These are phyloP conservation scores for Yamadazyma atmosphaerica DNA, from an alignment of 1,139 yeast genomes.

Conservation along the genomic window DNA sequence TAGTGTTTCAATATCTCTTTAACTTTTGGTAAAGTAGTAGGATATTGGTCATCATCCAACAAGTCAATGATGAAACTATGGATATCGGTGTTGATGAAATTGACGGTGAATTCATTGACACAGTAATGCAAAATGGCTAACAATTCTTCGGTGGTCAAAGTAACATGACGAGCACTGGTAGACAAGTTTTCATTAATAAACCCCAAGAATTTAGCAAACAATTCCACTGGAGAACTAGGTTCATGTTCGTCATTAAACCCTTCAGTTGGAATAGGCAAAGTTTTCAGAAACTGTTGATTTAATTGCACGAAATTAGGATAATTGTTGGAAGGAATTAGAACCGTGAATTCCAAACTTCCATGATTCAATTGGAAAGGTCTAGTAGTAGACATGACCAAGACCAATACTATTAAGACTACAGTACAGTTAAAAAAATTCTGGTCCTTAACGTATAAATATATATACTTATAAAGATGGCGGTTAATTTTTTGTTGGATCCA, in stretches of 20 bases:
- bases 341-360: conserved; percentile 84
- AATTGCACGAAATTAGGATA: conserved; percentile 84
- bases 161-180: conserved; percentile 51
- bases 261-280: conserved; percentile 79
- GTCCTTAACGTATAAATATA: not conserved
- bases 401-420: no score
- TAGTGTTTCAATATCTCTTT: conserved; percentile 75
- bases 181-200: conserved; percentile 29
- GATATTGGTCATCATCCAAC: conserved; percentile 51
- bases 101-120: conserved; percentile 78
- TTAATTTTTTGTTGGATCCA: not conserved
- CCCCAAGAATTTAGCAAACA: conserved; percentile 82
- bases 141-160: conserved; percentile 53
- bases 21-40: conserved; percentile 70
- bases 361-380: conserved; percentile 80
- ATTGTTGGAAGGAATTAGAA: conserved; percentile 80
- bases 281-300: conserved; percentile 78
- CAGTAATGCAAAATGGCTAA: conserved; percentile 70
- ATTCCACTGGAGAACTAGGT: conserved; percentile 86
- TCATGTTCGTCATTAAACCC: conserved; percentile 86
- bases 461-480: not conserved
- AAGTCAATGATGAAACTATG: conserved; percentile 83
- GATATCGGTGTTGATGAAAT: conserved; percentile 67
- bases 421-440: not conserved
- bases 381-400: conserved; percentile 24